These are phyloP conservation scores for Crithidia bombi DNA, from an alignment of 208 protist species.

Conservation along the genomic window DNA sequence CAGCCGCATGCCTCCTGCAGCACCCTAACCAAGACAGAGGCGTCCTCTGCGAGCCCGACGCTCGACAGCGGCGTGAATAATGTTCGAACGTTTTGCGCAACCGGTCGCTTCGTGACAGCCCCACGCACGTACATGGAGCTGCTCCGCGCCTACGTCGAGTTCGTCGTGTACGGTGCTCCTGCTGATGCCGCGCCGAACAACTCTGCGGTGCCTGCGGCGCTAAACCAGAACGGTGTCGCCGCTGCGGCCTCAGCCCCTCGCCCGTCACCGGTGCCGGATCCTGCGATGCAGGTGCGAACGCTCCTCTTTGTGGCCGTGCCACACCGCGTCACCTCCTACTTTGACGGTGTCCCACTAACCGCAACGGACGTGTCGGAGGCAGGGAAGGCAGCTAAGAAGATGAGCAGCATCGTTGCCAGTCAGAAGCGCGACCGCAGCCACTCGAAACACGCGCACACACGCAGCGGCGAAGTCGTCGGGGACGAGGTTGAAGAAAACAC, in stretches of 20 bases:
- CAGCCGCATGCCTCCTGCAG: neutral
- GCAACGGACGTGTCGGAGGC: neutral
- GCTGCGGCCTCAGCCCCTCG: neutral
- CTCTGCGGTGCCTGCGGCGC: neutral
- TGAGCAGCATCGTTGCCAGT: neutral
- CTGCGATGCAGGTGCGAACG: slow-evolving; percentile 20
- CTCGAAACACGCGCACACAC: neutral
- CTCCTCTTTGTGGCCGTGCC: slow-evolving; percentile 23
- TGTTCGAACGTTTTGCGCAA: slow-evolving; percentile 20
- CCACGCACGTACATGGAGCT: slow-evolving; percentile 50
- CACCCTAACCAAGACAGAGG: neutral
- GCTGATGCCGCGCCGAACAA: neutral
- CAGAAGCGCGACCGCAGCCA: neutral
- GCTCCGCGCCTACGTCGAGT: slow-evolving; percentile 47
- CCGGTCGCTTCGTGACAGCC: slow-evolving; percentile 21
- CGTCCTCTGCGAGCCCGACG: neutral
- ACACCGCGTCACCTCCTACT: slow-evolving; percentile 17
- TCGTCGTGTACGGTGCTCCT: slow-evolving; percentile 34
- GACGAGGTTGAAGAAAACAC: too few relatives aligned
- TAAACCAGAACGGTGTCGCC: neutral
- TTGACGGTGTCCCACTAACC: slow-evolving; percentile 6
- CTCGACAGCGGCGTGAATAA: neutral
- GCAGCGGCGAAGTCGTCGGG: slow-evolving; percentile 5
- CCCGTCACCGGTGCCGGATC: neutral
- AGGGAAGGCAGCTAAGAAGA: too few relatives aligned